A percentile compares a stretch with the other conserved stretches of the same genome.
phyloP scores from a whole-genome alignment of 495 filamentous ascomycete genomes.

The Penicillium samsonianum region DNA sequence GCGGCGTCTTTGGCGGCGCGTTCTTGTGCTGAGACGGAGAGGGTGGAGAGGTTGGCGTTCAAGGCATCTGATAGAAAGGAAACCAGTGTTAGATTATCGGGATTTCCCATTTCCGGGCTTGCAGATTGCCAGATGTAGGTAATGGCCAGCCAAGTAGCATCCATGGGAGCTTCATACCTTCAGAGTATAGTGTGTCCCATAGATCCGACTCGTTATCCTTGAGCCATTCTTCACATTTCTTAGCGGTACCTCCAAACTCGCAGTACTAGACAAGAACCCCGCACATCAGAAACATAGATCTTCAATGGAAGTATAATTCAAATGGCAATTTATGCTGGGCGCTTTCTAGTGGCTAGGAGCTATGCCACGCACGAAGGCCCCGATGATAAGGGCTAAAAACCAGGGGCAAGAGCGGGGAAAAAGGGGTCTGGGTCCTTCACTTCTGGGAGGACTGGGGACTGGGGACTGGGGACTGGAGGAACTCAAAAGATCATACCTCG shows the following conservation, averaged over 20 bases:
- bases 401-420: constrained; percentile 7
- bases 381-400: constrained; percentile 3
- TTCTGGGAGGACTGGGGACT: not conserved
- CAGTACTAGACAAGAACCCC: constrained; percentile 84
- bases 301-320: not conserved
- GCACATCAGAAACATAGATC: constrained; percentile 2
- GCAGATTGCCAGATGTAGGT: not conserved
- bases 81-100: not conserved
- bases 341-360: constrained; percentile 4
- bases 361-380: constrained; percentile 3
- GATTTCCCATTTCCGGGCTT: not conserved
- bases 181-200: constrained; percentile 78
- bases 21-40: constrained; percentile 86
- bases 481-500: constrained; percentile 65
- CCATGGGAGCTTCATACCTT: constrained; percentile 56
- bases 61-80: constrained; percentile 63
- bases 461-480: not conserved
- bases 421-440: not conserved
- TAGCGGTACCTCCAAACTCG: constrained; percentile 97
- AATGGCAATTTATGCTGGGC: not conserved
- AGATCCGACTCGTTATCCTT: constrained; percentile 69
- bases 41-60: constrained; percentile 75
- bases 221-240: constrained; percentile 97
- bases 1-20: constrained; percentile 90
- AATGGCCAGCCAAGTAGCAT: not conserved